Conservation (phyloP, 495 filamentous ascomycete genomes). For the Neurospora sp. region DNA sequence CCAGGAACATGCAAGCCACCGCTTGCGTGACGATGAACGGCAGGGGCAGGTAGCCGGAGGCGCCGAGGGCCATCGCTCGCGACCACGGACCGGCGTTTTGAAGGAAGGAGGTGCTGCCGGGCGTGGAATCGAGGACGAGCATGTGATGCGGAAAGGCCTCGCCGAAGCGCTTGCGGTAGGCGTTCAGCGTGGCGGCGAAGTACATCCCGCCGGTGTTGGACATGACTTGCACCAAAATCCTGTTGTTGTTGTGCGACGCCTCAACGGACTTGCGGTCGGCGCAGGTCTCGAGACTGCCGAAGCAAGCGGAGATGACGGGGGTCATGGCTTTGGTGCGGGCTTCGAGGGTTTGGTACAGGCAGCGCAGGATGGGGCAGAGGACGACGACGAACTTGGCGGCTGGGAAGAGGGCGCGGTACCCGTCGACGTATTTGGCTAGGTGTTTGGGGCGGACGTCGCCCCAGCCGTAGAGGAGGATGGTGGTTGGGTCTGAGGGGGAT, state of each 20-base stretch:
- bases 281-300: conserved; percentile 7
- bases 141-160: conserved; percentile 32
- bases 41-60: conserved; percentile 29
- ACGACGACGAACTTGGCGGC: conserved; percentile 35
- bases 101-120: conserved; percentile 37
- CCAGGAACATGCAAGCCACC: conserved; percentile 31
- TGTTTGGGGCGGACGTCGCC: conserved; percentile 44
- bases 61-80: conserved; percentile 41
- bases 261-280: not conserved
- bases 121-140: conserved; percentile 42
- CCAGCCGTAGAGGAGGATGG: conserved; percentile 43
- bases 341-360: conserved; percentile 31
- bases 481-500: conserved; percentile 23
- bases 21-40: conserved; percentile 33
- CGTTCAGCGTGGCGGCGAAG: conserved; percentile 37
- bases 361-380: conserved; percentile 37
- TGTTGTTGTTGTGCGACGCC: conserved; percentile 11
- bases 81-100: conserved; percentile 41
- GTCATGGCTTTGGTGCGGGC: conserved; percentile 36
- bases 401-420: conserved; percentile 41
- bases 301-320: conserved; percentile 38
- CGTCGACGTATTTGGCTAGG: conserved; percentile 44
- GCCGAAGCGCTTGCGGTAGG: conserved; percentile 27
- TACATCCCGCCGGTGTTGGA: conserved; percentile 44
- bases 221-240: conserved; percentile 39